A percentile compares a stretch with the other conserved stretches of the same genome.
These are phyloP conservation scores for Xerocomellus dryophilus DNA, from an alignment of 768 basidiomycete species.

Conservation along the genomic window DNA sequence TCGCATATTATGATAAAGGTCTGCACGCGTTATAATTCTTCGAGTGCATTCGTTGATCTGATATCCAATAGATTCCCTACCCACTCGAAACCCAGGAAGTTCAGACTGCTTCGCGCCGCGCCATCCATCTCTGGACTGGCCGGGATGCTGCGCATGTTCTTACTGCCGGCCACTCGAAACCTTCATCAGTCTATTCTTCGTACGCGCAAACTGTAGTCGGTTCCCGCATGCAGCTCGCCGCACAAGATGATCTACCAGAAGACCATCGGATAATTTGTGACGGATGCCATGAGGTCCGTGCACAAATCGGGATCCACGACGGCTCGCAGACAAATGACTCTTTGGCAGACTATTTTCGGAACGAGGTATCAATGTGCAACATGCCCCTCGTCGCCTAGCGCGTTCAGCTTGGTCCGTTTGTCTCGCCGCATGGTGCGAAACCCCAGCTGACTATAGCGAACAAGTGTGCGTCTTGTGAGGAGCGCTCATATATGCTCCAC, in stretches of 20 bases:
- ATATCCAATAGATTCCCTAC: slow-evolving; percentile 67
- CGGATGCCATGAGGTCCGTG: slow-evolving; percentile 54
- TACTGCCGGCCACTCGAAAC: slow-evolving; percentile 45
- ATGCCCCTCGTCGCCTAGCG: slow-evolving; percentile 70
- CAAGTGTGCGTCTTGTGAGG: slow-evolving; percentile 81
- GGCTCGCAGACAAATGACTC: background rate
- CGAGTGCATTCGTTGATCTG: background rate
- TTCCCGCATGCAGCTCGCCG: slow-evolving; percentile 35
- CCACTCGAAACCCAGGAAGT: slow-evolving; percentile 74
- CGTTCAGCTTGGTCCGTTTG: slow-evolving; percentile 66
- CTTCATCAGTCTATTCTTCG: slow-evolving; percentile 58
- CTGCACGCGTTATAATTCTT: background rate
- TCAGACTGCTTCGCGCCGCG: slow-evolving; percentile 70
- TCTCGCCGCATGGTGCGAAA: background rate
- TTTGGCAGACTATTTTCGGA: slow-evolving; percentile 64
- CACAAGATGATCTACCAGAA: slow-evolving; percentile 31
- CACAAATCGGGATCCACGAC: background rate
- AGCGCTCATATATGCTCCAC: slow-evolving; percentile 71
- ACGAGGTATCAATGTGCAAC: slow-evolving; percentile 86
- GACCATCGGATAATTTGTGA: slow-evolving; percentile 64
- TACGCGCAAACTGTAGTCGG: slow-evolving; percentile 70
- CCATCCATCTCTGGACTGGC: slow-evolving; percentile 71
- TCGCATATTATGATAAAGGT: slow-evolving; percentile 96
- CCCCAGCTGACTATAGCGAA: background rate
- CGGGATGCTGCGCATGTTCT: slow-evolving; percentile 68